These are phyloP conservation scores for Aspergillus hiratsukae DNA, from an alignment of 2,329 filamentous ascomycete genomes.

Conservation along the genomic window DNA sequence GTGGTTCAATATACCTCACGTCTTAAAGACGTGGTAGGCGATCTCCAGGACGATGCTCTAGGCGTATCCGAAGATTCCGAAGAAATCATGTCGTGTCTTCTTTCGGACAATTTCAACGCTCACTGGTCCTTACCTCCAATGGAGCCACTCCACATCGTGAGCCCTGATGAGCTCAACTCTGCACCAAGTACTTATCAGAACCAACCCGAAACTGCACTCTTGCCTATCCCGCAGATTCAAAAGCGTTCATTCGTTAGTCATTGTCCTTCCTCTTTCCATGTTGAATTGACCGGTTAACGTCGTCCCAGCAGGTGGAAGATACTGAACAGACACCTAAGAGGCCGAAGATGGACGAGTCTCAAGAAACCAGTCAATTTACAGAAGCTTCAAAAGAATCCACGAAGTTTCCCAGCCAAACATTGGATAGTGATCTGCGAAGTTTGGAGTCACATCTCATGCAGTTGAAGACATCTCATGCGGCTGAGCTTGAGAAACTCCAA, in stretches of 20 bases:
- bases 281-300: constrained; percentile 11
- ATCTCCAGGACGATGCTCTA: constrained; percentile 40
- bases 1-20: constrained; percentile 32
- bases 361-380: constrained; percentile 34
- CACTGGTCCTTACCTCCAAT: constrained; percentile 37
- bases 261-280: neutral
- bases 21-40: constrained; percentile 34
- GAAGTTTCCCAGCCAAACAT: constrained; percentile 26
- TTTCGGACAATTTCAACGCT: constrained; percentile 32
- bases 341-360: constrained; percentile 31
- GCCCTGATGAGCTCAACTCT: constrained; percentile 23
- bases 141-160: constrained; percentile 34
- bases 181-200: constrained; percentile 5
- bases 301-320: constrained; percentile 29
- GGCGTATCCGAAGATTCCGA: constrained; percentile 38
- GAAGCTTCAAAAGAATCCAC: constrained; percentile 33
- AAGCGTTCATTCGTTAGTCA: constrained; percentile 32
- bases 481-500: constrained; percentile 29
- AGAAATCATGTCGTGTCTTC: constrained; percentile 30
- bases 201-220: neutral
- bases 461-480: constrained; percentile 27
- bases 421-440: constrained; percentile 24
- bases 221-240: constrained; percentile 10
- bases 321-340: constrained; percentile 32
- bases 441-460: constrained; percentile 28